phyloP scores from a whole-genome alignment of 2,329 filamentous ascomycete genomes.

The Aspergillus brasiliensis region DNA sequence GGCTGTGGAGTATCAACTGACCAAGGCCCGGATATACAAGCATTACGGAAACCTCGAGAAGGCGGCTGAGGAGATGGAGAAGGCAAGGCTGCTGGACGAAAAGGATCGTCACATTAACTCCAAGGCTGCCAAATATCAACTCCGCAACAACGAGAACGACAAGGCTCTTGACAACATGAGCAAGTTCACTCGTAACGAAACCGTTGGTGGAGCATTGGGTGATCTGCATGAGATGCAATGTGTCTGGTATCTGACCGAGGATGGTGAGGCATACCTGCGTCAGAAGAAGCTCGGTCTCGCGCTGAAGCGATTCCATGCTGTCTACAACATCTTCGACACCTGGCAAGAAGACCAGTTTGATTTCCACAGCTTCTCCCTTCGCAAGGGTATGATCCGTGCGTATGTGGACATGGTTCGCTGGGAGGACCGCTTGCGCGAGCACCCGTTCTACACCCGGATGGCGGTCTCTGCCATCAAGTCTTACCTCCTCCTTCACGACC shows the following conservation, averaged over 20 bases:
- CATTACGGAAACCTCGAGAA: slow-evolving; percentile 77
- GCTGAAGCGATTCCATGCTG: slow-evolving; percentile 85
- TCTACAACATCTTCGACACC: slow-evolving; percentile 90
- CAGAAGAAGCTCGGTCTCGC: slow-evolving; percentile 82
- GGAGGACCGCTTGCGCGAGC: slow-evolving; percentile 88
- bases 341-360: slow-evolving; percentile 99
- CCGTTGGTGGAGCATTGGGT: slow-evolving; percentile 80
- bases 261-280: slow-evolving; percentile 84
- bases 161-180: slow-evolving; percentile 85
- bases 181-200: slow-evolving; percentile 90
- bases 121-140: slow-evolving; percentile 94
- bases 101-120: slow-evolving; percentile 98
- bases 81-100: slow-evolving; percentile 79
- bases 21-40: slow-evolving; percentile 92
- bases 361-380: slow-evolving; percentile 95
- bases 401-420: slow-evolving; percentile 96
- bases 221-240: slow-evolving; percentile 98
- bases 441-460: slow-evolving; percentile 87
- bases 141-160: slow-evolving; percentile 89
- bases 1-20: slow-evolving; percentile 91
- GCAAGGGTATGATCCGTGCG: slow-evolving; percentile 91
- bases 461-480: slow-evolving; percentile 79
- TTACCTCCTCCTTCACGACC: slow-evolving; percentile 78
- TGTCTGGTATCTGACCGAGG: slow-evolving; percentile 94
- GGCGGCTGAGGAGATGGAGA: slow-evolving; percentile 85